These are phyloP conservation scores for Heracleum sosnowskyi DNA, from an alignment of 129 eudicot species.

Conservation along the genomic window DNA sequence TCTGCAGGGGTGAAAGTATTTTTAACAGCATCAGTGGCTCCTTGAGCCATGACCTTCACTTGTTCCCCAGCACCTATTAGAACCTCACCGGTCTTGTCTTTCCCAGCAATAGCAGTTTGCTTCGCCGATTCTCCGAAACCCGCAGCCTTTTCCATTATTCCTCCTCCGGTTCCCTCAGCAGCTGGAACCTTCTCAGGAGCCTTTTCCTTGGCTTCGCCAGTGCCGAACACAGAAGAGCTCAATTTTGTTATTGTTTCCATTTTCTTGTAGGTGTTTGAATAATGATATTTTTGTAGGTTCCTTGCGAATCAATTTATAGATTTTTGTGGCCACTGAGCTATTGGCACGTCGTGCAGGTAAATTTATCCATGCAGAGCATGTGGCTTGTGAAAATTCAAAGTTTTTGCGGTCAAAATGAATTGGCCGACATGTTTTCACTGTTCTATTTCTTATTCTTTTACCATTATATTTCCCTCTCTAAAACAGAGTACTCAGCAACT, in stretches of 20 bases:
- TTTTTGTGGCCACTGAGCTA: not conserved
- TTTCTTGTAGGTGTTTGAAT: not conserved
- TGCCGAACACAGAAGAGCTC: constrained; percentile 1
- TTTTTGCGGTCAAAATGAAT: not conserved
- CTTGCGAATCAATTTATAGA: not conserved
- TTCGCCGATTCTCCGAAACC: constrained; percentile 35
- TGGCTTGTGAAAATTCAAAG: not conserved
- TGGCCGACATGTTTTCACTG: not conserved
- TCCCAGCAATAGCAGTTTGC: constrained; percentile 52
- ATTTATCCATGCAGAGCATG: not conserved
- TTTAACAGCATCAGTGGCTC: constrained; percentile 53
- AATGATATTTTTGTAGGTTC: not conserved
- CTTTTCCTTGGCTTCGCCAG: constrained; percentile 21
- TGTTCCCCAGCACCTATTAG: constrained; percentile 49
- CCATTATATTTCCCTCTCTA: too few relatives aligned
- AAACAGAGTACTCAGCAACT: too few relatives aligned
- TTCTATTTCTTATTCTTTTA: too few relatives aligned
- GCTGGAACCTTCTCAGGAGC: constrained; percentile 23
- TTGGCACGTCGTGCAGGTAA: not conserved
- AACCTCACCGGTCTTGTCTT: constrained; percentile 47
- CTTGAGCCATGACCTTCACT: constrained; percentile 51
- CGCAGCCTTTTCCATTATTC: constrained; percentile 48
- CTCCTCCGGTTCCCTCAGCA: constrained; percentile 17
- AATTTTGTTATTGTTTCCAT: not conserved
- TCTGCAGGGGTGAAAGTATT: constrained; percentile 31